Base-by-base conservation (phyloP, 352 stramenopile species). In the Globisporangium echinulatum region DNA sequence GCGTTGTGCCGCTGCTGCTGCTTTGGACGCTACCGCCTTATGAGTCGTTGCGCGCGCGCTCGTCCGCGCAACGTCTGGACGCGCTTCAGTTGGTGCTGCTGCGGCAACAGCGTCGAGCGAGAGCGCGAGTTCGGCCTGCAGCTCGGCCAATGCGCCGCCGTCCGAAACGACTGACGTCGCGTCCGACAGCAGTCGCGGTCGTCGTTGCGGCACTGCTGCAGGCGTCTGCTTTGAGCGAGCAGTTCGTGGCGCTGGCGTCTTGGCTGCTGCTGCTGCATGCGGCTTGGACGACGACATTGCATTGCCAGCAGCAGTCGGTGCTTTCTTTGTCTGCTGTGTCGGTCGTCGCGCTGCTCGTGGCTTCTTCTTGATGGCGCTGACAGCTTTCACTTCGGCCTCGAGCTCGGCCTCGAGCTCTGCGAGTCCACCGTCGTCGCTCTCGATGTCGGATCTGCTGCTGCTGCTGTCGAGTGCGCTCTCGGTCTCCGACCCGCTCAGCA, bases 341-440 rank as follows among this genome's bases (percentile, higher is more conserved):
- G 5, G 10, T 11, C 14, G 46, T 39, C 7, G 37, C 17, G 46
- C 48, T 38, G 14, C 14, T 7, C 14, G 13, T 10, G 55, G 43
- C 8, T 54, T 60, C 61, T 56, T 63, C 49, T 44, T 56, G 33
- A 14, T 44, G 7, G 33, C 13, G 4, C 19, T 36, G 25, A 33
- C 13, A 14, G 17, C 36, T 13, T 36, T 44, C 25, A 67, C 56
- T 10, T 67, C 55, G 0, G 61, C 61, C 40, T 59, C 61, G 42
- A 67, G 51, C 36, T 67, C 54, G 7, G 61, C 54, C 37, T 67
- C 61, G 2, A 67, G 55, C 46, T 67, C 61, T 14, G 56, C 61
- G 49, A 67, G 54, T 44, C 56, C 61, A 10, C 44, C 61, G 55
- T 67, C 61, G 49, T 67, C 61, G 46, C 61, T 67, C 8, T 52